phyloP scores from a whole-genome alignment of 1,284 basidiomycete genomes.

The Fistulinella cinereoalba region DNA sequence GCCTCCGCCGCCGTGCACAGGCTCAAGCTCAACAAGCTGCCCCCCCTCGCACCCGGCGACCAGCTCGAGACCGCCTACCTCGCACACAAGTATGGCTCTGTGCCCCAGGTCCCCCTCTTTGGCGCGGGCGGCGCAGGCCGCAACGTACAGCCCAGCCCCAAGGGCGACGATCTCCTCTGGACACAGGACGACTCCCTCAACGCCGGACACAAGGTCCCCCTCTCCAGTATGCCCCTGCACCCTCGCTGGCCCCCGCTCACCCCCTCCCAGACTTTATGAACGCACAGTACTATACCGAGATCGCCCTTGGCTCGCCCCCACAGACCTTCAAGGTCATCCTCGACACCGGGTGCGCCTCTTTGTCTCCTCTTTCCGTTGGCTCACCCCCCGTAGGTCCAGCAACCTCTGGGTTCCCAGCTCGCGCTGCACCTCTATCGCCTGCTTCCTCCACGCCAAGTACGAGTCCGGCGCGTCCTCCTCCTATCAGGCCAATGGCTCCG shows the following conservation, averaged over 20 bases:
- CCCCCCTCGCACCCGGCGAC: constrained; percentile 58
- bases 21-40: constrained; percentile 84
- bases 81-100: constrained; percentile 79
- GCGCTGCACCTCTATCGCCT: constrained; percentile 92
- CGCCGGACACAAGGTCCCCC: constrained; percentile 86
- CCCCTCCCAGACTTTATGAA: constrained; percentile 83
- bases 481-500: constrained; percentile 89
- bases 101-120: constrained; percentile 62
- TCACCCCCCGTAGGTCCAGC: constrained; percentile 57
- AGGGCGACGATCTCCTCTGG: constrained; percentile 74
- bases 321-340: constrained; percentile 87
- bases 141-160: constrained; percentile 48
- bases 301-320: constrained; percentile 77
- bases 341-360: constrained; percentile 65
- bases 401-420: constrained; percentile 94
- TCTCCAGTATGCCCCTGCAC: constrained; percentile 68
- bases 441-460: constrained; percentile 96
- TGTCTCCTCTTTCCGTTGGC: not conserved
- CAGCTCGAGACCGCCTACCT: constrained; percentile 78
- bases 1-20: constrained; percentile 72
- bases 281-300: constrained; percentile 95
- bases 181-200: constrained; percentile 73
- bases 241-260: not conserved
- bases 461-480: constrained; percentile 82
- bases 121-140: constrained; percentile 74